Conservation (phyloP, 2,329 filamentous ascomycete species). For the Penicillium sp. region DNA sequence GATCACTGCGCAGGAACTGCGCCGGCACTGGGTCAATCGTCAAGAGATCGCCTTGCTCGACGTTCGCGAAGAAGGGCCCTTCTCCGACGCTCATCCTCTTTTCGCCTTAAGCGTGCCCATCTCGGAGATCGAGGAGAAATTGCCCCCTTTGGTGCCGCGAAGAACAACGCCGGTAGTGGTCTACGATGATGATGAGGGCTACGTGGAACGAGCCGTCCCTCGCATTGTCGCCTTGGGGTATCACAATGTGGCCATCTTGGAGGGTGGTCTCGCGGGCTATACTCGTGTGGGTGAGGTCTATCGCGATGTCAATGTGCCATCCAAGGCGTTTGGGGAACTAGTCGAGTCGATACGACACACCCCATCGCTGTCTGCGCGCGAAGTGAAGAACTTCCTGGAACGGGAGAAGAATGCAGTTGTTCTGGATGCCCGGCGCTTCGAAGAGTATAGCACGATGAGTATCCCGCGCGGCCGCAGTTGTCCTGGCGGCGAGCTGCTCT, state of each 20-base stretch:
- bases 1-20: constrained; percentile 26
- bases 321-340: constrained; percentile 38
- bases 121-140: constrained; percentile 32
- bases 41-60: constrained; percentile 34
- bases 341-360: constrained; percentile 37
- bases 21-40: constrained; percentile 28
- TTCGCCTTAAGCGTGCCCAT: constrained; percentile 35
- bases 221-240: constrained; percentile 31
- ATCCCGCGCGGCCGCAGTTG: constrained; percentile 37
- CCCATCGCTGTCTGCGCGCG: constrained; percentile 31
- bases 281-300: constrained; percentile 32
- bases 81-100: constrained; percentile 32
- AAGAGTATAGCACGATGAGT: constrained; percentile 39
- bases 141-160: constrained; percentile 32
- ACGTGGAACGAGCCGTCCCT: constrained; percentile 26
- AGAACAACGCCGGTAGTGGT: constrained; percentile 30
- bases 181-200: constrained; percentile 36
- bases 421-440: constrained; percentile 35
- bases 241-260: constrained; percentile 26
- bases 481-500: constrained; percentile 35
- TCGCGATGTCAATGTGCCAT: constrained; percentile 37
- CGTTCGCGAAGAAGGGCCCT: constrained; percentile 39
- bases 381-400: constrained; percentile 31
- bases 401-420: constrained; percentile 27
- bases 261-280: constrained; percentile 32